These are phyloP conservation scores for Apostasia ramifera DNA, from an alignment of 106 monocot species.

Conservation along the genomic window DNA sequence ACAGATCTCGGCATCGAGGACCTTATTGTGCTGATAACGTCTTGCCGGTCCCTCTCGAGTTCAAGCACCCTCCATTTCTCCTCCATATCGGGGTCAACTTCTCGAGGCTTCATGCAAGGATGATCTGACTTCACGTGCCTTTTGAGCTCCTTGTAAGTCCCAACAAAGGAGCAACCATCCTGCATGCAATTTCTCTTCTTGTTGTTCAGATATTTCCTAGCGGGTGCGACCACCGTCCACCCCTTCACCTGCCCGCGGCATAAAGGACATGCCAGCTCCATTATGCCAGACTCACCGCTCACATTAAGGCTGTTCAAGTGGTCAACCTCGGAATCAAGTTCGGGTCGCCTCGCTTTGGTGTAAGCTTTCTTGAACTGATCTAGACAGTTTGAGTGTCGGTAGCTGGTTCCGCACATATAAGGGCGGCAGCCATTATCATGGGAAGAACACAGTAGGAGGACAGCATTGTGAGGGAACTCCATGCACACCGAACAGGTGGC, in stretches of 20 bases:
- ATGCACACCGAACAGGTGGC: constrained; percentile 14
- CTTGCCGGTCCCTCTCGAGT: constrained; percentile 1
- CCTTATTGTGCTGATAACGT: constrained; percentile 16
- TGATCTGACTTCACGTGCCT: constrained; percentile 12
- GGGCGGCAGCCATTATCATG: constrained; percentile 19
- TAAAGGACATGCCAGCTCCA: constrained; percentile 12
- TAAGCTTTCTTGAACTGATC: constrained; percentile 15
- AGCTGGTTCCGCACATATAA: constrained; percentile 16
- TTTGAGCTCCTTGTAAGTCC: constrained; percentile 3
- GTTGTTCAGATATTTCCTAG: constrained; percentile 1
- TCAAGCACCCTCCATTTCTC: constrained; percentile 12
- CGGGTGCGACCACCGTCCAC: constrained; percentile 12
- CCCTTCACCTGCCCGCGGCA: constrained; percentile 17
- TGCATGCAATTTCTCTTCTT: constrained; percentile 18
- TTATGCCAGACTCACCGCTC: background rate
- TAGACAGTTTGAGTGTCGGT: constrained; percentile 18
- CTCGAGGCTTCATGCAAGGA: background rate
- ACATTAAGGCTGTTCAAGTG: background rate
- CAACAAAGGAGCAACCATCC: constrained; percentile 8
- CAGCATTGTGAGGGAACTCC: constrained; percentile 19
- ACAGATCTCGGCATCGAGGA: constrained; percentile 16
- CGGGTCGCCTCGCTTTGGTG: background rate
- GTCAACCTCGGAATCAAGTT: background rate
- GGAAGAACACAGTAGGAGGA: constrained; percentile 19
- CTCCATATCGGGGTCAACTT: constrained; percentile 9